Base-by-base conservation (phyloP, 257 asterid genomes). In the Scutellaria baicalensis region DNA sequence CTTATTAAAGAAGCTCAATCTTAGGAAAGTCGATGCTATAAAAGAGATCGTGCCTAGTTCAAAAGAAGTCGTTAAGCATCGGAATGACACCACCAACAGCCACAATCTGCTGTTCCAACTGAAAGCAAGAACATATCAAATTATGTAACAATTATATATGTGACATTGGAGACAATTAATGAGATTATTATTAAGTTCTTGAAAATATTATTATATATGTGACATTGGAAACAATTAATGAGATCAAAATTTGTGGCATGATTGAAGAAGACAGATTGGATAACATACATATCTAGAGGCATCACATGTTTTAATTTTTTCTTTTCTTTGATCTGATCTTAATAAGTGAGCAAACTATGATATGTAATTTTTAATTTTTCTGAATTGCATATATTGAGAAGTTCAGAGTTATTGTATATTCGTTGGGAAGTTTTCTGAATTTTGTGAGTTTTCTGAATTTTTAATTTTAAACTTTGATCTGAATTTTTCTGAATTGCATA, bases 21-120 rank as follows among this genome's bases (percentile, higher is more conserved):
- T 59, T 50, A 67, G 35, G 58, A 59, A 43, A 56, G 13, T 58
- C n/a, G 57, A 57, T 78, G 31, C 64, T 59, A 71, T 52, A 33
- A 48, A 43, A 7, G 20, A 64, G 6, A 31, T 40, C 21, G 59
- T 23, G 17, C 20, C 44, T n/a, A 23, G n/a, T 48, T 73, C 64
- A 79, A 6, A 69, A 73, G 58, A 59, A 72, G 0, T 65, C 64
- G 27, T 16, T 70, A 74, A 82, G 50, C 65, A 78, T 61, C 2
- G 97, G 97, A 81, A 84, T 75, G 48, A 78, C 82, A 43, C 97
- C 96, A 43, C 97, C 97, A 70, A 96, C 97, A 0, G 90, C 88
- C 63, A 82, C 81, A 69, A 91, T 91, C 86, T 85, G 91, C 77
- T 80, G 85, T 85, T 89, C 96, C 87, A 89, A 45, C 97, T 91